phyloP scores from a whole-genome alignment of 2,329 filamentous ascomycete genomes.

The Phialophora tarda region DNA sequence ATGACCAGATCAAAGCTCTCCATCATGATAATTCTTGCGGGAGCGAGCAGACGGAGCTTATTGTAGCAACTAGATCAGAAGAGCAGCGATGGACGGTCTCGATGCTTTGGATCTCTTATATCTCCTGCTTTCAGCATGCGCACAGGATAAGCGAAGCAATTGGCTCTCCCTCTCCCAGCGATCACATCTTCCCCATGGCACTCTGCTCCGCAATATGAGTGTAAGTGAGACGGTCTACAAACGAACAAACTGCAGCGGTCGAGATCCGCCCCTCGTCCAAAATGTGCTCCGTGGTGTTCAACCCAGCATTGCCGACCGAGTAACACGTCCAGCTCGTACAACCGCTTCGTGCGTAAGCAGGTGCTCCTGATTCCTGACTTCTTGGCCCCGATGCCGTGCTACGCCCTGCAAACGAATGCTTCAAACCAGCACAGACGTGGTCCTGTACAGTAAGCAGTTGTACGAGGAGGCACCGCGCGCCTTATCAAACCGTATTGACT shows the following conservation, averaged over 20 bases:
- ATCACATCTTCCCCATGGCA: not conserved
- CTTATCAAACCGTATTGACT: not conserved
- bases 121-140: not conserved
- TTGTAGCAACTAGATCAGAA: not conserved
- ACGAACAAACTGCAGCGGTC: not conserved
- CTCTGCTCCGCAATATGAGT: not conserved
- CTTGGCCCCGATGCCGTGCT: not conserved
- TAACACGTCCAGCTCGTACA: not conserved
- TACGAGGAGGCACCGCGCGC: not conserved
- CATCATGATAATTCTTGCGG: not conserved
- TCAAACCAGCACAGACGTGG: not conserved
- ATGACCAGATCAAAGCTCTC: conserved; percentile 16
- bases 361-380: not conserved
- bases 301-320: not conserved
- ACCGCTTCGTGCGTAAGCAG: not conserved
- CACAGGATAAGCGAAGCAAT: not conserved
- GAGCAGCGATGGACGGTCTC: not conserved
- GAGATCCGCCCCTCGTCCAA: not conserved
- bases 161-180: not conserved
- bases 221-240: not conserved
- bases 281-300: not conserved
- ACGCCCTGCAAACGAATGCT: not conserved
- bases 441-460: not conserved
- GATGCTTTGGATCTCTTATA: not conserved
- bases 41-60: not conserved